These are phyloP conservation scores for Oenanthe javanica DNA, from an alignment of 140 eudicot genomes.

Conservation along the genomic window DNA sequence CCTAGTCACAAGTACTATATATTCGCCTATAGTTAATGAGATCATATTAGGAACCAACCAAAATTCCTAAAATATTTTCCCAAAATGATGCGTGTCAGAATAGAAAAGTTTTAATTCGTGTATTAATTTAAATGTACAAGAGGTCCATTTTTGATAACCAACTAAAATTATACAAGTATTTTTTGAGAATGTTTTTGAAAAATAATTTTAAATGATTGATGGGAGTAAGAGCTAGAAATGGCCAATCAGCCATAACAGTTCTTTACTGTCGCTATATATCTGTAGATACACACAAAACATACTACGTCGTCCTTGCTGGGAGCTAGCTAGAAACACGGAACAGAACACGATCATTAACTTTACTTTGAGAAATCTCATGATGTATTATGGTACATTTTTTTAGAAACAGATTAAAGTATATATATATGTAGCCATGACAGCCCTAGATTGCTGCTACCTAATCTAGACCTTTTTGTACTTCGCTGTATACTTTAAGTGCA, in stretches of 20 bases:
- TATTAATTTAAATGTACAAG: no score
- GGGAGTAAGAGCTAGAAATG: conserved; percentile 5
- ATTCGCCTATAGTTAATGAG: no score
- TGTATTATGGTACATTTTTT: not conserved
- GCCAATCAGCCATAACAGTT: not conserved
- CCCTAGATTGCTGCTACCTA: not conserved
- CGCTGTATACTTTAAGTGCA: not conserved
- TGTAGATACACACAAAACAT: not conserved
- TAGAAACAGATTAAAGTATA: not conserved
- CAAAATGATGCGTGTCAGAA: no score
- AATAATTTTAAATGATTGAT: not conserved
- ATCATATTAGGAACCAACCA: no score
- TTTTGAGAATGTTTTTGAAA: no score
- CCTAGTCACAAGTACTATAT: no score
- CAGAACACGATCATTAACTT: not conserved
- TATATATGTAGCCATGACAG: no score
- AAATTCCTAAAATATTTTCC: no score
- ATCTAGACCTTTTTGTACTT: not conserved
- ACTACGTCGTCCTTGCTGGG: not conserved
- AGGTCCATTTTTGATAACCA: no score
- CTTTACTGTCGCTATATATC: not conserved
- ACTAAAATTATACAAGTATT: no score
- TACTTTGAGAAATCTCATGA: not conserved
- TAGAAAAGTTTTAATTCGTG: no score
- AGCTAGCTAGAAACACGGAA: not conserved